Evolutionary conservation across 495 filamentous ascomycete species (phyloP).

Genomic region (Penicillium taxi): DNA sequence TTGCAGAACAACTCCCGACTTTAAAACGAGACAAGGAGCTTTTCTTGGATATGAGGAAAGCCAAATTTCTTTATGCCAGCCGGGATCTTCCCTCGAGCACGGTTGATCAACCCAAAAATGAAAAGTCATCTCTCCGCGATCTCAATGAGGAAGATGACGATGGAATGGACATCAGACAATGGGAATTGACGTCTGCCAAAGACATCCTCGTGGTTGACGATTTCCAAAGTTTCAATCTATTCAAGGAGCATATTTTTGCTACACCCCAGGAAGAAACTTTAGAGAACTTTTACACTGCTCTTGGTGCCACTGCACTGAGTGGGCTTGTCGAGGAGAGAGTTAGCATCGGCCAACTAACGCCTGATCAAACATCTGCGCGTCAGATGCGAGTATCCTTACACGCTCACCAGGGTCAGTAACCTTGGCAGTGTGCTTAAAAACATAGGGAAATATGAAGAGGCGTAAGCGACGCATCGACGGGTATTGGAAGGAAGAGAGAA

Average conservation of each 20-base stretch:
- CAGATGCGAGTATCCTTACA: too few relatives aligned
- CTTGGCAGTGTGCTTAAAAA: too few relatives aligned
- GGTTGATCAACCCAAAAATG: too few relatives aligned
- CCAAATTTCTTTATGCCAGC: constrained; percentile 71
- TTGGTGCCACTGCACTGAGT: constrained; percentile 39
- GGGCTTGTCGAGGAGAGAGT: constrained; percentile 40
- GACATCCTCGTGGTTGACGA: constrained; percentile 84
- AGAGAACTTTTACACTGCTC: constrained; percentile 68
- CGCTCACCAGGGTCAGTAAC: too few relatives aligned
- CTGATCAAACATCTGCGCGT: constrained; percentile 49
- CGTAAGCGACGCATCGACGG: too few relatives aligned
- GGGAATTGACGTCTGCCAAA: constrained; percentile 57
- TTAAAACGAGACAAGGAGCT: constrained; percentile 74
- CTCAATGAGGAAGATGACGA: constrained; percentile 59
- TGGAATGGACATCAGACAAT: constrained; percentile 65
- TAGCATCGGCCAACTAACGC: constrained; percentile 38
- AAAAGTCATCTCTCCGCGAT: constrained; percentile 21
- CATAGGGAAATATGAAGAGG: too few relatives aligned
- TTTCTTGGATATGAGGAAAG: constrained; percentile 61
- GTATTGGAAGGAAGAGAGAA: too few relatives aligned
- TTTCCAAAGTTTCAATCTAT: constrained; percentile 72
- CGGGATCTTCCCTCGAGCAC: constrained; percentile 56
- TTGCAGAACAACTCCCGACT: constrained; percentile 59
- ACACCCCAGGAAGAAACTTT: constrained; percentile 82
- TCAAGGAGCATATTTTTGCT: constrained; percentile 70